These are phyloP conservation scores for Gossypium bickii DNA, from an alignment of 345 rosid genomes.

Conservation along the genomic window DNA sequence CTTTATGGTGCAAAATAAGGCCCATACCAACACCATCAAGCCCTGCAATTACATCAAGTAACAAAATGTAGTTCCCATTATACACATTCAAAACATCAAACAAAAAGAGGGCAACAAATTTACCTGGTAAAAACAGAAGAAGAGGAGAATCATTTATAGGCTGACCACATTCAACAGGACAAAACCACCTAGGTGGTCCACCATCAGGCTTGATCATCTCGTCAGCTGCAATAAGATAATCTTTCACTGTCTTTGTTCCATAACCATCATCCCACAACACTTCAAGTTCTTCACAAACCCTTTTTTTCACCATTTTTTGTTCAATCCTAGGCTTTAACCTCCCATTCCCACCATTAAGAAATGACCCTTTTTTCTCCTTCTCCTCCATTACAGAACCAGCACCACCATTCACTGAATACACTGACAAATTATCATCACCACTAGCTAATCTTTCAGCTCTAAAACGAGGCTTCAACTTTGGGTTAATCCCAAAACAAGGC, in stretches of 20 bases:
- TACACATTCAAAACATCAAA: background rate
- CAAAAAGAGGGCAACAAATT: slow-evolving; percentile 31
- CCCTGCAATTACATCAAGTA: background rate
- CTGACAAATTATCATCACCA: slow-evolving; percentile 29
- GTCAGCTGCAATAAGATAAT: slow-evolving; percentile 51
- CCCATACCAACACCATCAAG: slow-evolving; percentile 8
- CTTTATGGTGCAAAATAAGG: slow-evolving; percentile 3
- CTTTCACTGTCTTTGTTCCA: slow-evolving; percentile 50
- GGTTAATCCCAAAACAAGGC: slow-evolving; percentile 3
- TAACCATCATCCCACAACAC: slow-evolving; percentile 93
- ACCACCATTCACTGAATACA: slow-evolving; percentile 43
- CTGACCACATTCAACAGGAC: slow-evolving; percentile 74
- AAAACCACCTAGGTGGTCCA: slow-evolving; percentile 89
- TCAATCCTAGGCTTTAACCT: slow-evolving; percentile 24
- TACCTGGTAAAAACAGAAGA: slow-evolving; percentile 81
- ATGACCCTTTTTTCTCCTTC: slow-evolving; percentile 23
- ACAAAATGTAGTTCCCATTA: background rate
- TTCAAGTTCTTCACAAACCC: slow-evolving; percentile 37
- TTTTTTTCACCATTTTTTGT: slow-evolving; percentile 30
- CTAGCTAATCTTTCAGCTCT: slow-evolving; percentile 35
- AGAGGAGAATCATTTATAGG: slow-evolving; percentile 60
- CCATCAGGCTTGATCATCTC: slow-evolving; percentile 62
- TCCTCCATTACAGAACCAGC: slow-evolving; percentile 23
- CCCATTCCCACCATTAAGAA: slow-evolving; percentile 28
- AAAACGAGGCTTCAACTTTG: slow-evolving; percentile 25